Conservation (phyloP, 1,139 yeast species). For the Lodderomyces margitis region DNA sequence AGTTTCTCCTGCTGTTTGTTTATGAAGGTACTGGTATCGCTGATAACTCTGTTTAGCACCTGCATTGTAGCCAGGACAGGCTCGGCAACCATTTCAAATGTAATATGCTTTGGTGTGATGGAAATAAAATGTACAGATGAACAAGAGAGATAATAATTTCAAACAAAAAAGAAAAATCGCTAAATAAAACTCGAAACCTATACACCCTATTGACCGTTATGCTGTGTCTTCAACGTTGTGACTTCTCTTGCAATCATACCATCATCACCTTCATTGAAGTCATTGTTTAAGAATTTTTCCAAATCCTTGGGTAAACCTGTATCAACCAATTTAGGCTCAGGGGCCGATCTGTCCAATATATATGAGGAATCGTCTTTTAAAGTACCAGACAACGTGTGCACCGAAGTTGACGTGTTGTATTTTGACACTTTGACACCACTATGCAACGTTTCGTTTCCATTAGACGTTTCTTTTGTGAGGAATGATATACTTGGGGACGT, state of each 20-base stretch:
- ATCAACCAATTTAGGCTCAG: conserved; percentile 7
- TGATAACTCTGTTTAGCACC: conserved; percentile 27
- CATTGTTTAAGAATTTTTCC: conserved; percentile 11
- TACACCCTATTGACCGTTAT: not conserved
- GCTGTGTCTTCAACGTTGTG: conserved; percentile 8
- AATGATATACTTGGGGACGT: conserved; percentile 22
- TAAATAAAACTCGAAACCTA: not conserved
- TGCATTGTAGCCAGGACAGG: conserved; percentile 44
- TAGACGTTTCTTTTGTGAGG: conserved; percentile 16
- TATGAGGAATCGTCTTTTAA: conserved; percentile 10
- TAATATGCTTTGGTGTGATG: not conserved
- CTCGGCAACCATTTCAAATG: conserved; percentile 43
- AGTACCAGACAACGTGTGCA: conserved; percentile 8
- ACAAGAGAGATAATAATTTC: not conserved
- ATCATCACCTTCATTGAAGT: conserved; percentile 8
- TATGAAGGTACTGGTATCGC: conserved; percentile 24
- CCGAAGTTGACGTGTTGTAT: conserved; percentile 5
- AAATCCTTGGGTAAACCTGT: conserved; percentile 14
- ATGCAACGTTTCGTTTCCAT: conserved; percentile 11
- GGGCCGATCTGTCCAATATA: conserved; percentile 6
- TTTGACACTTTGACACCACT: conserved; percentile 6
- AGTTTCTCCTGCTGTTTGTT: conserved; percentile 25
- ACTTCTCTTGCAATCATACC: conserved; percentile 11
- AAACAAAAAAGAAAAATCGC: not conserved
- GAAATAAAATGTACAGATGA: not conserved